These are phyloP conservation scores for Passalora sequoiae DNA, from an alignment of 2,329 filamentous ascomycete species.

Conservation along the genomic window DNA sequence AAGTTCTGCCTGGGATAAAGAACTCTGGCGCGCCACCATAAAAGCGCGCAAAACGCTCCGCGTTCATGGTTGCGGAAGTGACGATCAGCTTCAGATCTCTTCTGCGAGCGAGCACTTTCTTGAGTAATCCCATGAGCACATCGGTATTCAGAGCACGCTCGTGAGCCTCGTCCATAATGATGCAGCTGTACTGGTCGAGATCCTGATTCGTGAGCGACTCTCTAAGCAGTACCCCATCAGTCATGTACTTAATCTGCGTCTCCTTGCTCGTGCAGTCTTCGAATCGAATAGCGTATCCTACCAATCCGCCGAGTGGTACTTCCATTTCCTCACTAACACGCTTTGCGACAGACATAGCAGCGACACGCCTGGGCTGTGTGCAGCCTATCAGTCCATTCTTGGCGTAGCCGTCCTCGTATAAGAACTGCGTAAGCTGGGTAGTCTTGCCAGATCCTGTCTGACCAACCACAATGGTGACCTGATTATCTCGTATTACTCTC, in stretches of 20 bases:
- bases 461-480: conserved; percentile 93
- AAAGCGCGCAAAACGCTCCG: conserved; percentile 91
- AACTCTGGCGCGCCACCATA: conserved; percentile 96
- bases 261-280: conserved; percentile 97
- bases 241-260: conserved; percentile 98
- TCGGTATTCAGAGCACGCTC: conserved; percentile 95
- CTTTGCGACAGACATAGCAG: conserved; percentile 98
- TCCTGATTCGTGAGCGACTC: conserved; percentile 91
- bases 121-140: conserved; percentile 94
- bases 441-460: conserved; percentile 98
- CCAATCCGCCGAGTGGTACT: conserved; percentile 75
- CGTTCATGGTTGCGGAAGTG: conserved; percentile 97
- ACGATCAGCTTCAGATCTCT: conserved; percentile 94
- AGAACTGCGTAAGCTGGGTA: conserved; percentile 91
- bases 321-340: conserved; percentile 99
- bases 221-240: conserved; percentile 86
- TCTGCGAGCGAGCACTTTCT: conserved; percentile 86
- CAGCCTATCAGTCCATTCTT: conserved; percentile 87
- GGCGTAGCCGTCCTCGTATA: conserved; percentile 92
- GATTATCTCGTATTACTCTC: conserved; percentile 89
- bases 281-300: conserved; percentile 96
- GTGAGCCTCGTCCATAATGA: conserved; percentile 99
- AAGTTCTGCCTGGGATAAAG: conserved; percentile 90
- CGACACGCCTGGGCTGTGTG: conserved; percentile 91
- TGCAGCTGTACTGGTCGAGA: conserved; percentile 91